phyloP scores from a whole-genome alignment of 2,329 filamentous ascomycete genomes.

The Albophoma yamanashiensis region DNA sequence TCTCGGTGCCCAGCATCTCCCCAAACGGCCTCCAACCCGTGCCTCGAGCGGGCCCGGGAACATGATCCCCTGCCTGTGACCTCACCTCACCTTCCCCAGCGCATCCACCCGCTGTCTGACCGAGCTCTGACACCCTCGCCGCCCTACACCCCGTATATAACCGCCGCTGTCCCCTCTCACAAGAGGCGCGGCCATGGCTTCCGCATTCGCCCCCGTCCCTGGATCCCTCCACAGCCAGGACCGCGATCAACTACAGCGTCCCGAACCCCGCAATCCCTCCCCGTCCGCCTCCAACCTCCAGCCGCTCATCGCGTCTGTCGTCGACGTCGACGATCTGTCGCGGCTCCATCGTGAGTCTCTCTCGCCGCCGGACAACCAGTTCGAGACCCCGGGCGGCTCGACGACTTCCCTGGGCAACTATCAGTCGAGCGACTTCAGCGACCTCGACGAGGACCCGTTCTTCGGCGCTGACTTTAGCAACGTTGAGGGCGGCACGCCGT shows the following conservation, averaged over 20 bases:
- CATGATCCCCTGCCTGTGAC: slow-evolving; percentile 21
- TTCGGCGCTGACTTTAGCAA: slow-evolving; percentile 37
- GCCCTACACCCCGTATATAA: slow-evolving; percentile 21
- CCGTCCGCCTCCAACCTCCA: slow-evolving; percentile 12
- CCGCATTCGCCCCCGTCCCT: slow-evolving; percentile 29
- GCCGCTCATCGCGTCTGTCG: slow-evolving; percentile 17
- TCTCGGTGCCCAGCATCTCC: neutral
- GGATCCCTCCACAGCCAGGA: slow-evolving; percentile 27
- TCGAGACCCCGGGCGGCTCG: slow-evolving; percentile 40
- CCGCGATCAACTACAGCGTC: slow-evolving; percentile 17
- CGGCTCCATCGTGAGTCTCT: slow-evolving; percentile 20
- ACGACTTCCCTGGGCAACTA: slow-evolving; percentile 35
- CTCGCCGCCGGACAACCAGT: slow-evolving; percentile 17
- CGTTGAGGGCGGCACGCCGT: slow-evolving; percentile 28
- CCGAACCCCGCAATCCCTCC: slow-evolving; percentile 21
- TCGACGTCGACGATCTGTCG: slow-evolving; percentile 29
- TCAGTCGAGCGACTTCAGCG: slow-evolving; percentile 38
- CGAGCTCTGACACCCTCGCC: neutral
- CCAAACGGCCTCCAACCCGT: neutral
- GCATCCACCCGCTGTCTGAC: slow-evolving; percentile 2
- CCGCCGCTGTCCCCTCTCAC: slow-evolving; percentile 5
- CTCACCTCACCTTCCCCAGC: slow-evolving; percentile 12
- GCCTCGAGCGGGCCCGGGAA: slow-evolving; percentile 10
- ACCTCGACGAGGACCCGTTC: slow-evolving; percentile 37
- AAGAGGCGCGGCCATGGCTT: slow-evolving; percentile 28